A percentile compares a stretch with the other conserved stretches of the same genome.
phyloP scores from a whole-genome alignment of 164 flowering plant genomes.

The Hamamelis virginiana region DNA sequence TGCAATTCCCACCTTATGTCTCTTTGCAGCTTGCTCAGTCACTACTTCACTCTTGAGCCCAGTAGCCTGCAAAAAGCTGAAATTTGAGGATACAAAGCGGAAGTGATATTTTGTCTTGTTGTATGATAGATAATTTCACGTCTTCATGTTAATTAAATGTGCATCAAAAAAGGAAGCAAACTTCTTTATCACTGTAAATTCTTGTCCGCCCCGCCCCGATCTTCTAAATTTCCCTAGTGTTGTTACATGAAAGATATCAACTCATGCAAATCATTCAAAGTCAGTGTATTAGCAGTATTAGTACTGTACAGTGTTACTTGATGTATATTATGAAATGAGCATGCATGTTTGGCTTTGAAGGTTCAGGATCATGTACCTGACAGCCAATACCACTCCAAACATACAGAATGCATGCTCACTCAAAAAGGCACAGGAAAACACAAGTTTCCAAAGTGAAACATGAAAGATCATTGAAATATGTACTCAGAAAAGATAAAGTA shows the following conservation, averaged over 20 bases:
- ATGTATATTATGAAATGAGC: background rate
- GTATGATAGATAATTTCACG: background rate
- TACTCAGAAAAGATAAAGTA: background rate
- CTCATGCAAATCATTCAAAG: too few species aligned
- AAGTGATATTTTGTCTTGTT: background rate
- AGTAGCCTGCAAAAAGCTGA: slow-evolving; percentile 49
- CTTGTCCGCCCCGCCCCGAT: background rate
- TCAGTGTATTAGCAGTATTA: too few species aligned
- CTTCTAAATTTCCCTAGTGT: too few species aligned
- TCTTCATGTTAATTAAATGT: background rate
- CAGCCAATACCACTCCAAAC: background rate
- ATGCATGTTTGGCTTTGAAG: background rate
- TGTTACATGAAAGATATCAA: too few species aligned
- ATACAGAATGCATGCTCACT: background rate
- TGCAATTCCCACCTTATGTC: slow-evolving; percentile 39
- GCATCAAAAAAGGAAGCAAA: background rate
- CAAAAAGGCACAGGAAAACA: background rate
- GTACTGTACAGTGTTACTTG: background rate
- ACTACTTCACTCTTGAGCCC: slow-evolving; percentile 48
- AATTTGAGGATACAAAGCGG: slow-evolving; percentile 1
- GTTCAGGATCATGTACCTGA: background rate
- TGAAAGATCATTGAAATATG: background rate
- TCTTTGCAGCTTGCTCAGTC: slow-evolving; percentile 49
- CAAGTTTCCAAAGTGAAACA: background rate
- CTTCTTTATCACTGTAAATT: background rate